phyloP scores from a whole-genome alignment of 129 eudicot species.

The Deinandra increscens region DNA sequence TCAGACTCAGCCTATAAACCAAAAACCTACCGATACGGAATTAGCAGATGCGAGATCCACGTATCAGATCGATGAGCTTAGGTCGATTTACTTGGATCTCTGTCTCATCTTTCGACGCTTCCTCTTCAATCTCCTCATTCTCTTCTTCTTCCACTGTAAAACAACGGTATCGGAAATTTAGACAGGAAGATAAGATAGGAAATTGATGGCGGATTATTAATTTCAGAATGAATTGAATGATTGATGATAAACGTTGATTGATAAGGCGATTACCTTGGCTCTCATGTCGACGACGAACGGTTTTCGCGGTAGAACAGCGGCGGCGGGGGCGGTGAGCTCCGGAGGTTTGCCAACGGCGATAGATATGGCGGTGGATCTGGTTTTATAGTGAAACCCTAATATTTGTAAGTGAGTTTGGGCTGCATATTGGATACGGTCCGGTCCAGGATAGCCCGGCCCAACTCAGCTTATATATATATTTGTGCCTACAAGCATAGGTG shows the following conservation, averaged over 20 bases:
- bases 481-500: no score
- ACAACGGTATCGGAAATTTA: background rate
- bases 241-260: background rate
- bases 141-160: slow-evolving; percentile 55
- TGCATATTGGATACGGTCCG: background rate
- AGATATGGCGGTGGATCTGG: background rate
- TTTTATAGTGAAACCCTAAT: slow-evolving; percentile 27
- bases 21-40: slow-evolving; percentile 2
- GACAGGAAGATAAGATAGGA: background rate
- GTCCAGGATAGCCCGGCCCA: slow-evolving; percentile 9
- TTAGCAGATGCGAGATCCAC: background rate
- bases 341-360: background rate
- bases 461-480: no score
- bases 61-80: background rate
- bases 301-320: background rate
- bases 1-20: slow-evolving; percentile 3
- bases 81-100: slow-evolving; percentile 30
- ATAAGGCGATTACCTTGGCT: slow-evolving; percentile 19
- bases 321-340: background rate
- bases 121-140: slow-evolving; percentile 64
- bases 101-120: slow-evolving; percentile 65
- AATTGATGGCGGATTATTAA: background rate
- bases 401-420: background rate
- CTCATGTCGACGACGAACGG: slow-evolving; percentile 10
- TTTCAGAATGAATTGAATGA: background rate